Evolutionary conservation across 2,329 filamentous ascomycete genomes (phyloP), one percentile per base, ranked within the genome.

Genomic region (Macrophomina pseudophaseolina): DNA sequence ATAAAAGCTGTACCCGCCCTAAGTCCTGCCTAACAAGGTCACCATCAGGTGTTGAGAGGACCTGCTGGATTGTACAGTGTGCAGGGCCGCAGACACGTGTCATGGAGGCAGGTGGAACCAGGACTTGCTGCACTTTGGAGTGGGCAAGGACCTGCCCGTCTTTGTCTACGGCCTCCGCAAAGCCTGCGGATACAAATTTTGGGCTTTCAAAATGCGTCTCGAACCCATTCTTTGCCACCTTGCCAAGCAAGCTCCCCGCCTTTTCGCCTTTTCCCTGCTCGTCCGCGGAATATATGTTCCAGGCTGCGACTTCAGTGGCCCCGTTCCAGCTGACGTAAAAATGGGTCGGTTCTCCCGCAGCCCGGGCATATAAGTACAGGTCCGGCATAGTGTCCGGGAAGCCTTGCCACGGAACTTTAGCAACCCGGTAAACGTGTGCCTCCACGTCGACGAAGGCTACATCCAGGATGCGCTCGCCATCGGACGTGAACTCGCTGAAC

Each of bases 381-480:
- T 54, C 52, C 11, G 52, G 52, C 5, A 14, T 5, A 18, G 52
- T 38, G 4, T 38, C 11, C 16, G 52, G 52, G 8, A 1, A 35
- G 6, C 33, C 52, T 12, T 33, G 16, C 52, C 52, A 54, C 12
- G 33, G 52, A 6, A 16, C 6, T 14, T 54, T 54, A 6, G 11
- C 33, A 16, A 38, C 32, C 3, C 52, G 52, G n/a, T 54, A 54
- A 14, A 54, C 32, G 4, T 38, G 52, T 23, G 52, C 33, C 9
- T 38, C 33, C 8, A 18, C n/a, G 9, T 54, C 52, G 2, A 14
- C 52, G 18, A 54, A 54, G 8, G 52, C 52, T 4, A 23, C 32
- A 54, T 72, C 74, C 69, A 79, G 72, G 5, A 79, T 51, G 16
- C 72, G 28, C 3, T 72, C 65, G 4, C 78, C 78, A 5, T 76